Evolutionary conservation across 2,329 filamentous ascomycete genomes (phyloP).

Genomic region (Falciphora oryzae): DNA sequence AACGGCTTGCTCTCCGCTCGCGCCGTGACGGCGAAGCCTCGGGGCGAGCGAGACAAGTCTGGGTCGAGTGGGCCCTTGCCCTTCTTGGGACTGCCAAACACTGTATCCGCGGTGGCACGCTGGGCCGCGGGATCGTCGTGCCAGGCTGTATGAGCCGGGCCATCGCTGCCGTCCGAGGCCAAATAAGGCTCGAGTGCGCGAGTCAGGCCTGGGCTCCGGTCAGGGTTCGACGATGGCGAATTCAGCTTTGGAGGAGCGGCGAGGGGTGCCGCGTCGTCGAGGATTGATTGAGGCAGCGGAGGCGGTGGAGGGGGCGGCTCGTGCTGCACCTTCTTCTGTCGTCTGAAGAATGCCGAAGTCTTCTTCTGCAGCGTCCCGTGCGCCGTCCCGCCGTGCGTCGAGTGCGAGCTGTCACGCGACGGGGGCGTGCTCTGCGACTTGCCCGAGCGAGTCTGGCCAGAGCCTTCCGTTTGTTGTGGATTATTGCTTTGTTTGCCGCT

Average conservation of each 20-base stretch:
- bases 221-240: conserved; percentile 24
- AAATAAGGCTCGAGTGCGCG: conserved; percentile 86
- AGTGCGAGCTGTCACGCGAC: conserved; percentile 45
- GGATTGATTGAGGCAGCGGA: conserved; percentile 30
- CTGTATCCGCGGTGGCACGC: not conserved
- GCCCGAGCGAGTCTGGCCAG: conserved; percentile 27
- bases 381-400: conserved; percentile 38
- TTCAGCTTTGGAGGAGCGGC: conserved; percentile 9
- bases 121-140: not conserved
- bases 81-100: not conserved
- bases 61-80: not conserved
- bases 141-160: not conserved
- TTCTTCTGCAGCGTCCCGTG: conserved; percentile 70
- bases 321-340: conserved; percentile 83
- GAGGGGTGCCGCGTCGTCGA: conserved; percentile 25
- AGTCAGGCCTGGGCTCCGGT: conserved; percentile 64
- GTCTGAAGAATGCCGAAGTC: conserved; percentile 86
- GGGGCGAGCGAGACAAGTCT: not conserved
- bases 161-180: conserved; percentile 22
- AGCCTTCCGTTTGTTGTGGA: not conserved
- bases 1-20: not conserved
- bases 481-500: not conserved
- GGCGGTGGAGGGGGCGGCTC: conserved; percentile 28
- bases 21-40: no score
- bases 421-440: conserved; percentile 44